phyloP scores from a whole-genome alignment of 1,284 basidiomycete species.

The Fomes fomentarius region DNA sequence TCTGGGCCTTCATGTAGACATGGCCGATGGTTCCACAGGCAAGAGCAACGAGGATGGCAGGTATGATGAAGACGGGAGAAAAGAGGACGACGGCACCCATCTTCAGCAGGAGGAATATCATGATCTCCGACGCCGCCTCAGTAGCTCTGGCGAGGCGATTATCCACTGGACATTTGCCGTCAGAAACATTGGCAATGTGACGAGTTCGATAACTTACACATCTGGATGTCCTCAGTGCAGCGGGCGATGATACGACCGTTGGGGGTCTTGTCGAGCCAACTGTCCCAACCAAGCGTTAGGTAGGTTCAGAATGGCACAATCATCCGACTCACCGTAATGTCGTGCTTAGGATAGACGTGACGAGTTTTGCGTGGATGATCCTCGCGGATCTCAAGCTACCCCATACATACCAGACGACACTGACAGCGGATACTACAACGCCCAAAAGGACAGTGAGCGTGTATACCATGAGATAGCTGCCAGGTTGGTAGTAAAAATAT shows the following conservation, averaged over 20 bases:
- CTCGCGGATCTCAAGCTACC: slow-evolving; percentile 55
- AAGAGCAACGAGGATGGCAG: slow-evolving; percentile 42
- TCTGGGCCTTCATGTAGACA: slow-evolving; percentile 69
- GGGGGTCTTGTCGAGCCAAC: slow-evolving; percentile 62
- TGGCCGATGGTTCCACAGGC: slow-evolving; percentile 47
- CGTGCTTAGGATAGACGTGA: slow-evolving; percentile 57
- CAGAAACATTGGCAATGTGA: no score
- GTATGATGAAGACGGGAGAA: slow-evolving; percentile 45
- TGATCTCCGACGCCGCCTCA: slow-evolving; percentile 30
- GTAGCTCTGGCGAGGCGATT: neutral
- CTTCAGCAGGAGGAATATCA: slow-evolving; percentile 40
- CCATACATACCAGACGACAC: slow-evolving; percentile 38
- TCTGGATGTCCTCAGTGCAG: slow-evolving; percentile 61
- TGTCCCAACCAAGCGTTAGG: slow-evolving; percentile 24
- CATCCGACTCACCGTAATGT: slow-evolving; percentile 44
- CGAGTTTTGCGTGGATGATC: slow-evolving; percentile 56
- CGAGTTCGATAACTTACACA: slow-evolving; percentile 28
- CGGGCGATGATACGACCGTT: slow-evolving; percentile 58
- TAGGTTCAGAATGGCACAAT: slow-evolving; percentile 21
- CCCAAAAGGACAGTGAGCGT: neutral
- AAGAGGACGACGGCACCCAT: slow-evolving; percentile 45
- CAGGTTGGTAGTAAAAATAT: no score
- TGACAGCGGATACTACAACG: neutral
- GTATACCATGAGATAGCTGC: neutral
- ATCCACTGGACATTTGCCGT: slow-evolving; percentile 16